These are phyloP conservation scores for Vitis riparia DNA, from an alignment of 164 flowering plant species.

Conservation along the genomic window DNA sequence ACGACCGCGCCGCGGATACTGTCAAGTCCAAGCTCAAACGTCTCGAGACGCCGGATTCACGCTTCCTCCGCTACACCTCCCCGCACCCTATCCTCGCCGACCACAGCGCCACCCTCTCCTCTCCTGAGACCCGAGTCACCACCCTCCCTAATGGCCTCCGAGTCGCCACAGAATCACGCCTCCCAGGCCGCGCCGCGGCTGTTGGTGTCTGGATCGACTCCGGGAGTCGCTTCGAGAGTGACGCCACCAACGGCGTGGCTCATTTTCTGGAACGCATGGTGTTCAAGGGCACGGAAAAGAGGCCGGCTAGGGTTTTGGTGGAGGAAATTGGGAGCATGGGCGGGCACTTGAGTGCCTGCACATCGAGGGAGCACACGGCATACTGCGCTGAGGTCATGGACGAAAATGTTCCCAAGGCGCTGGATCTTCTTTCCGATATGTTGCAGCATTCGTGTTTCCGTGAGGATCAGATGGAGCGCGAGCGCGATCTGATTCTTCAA, in stretches of 20 bases:
- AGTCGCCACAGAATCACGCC: conserved; percentile 71
- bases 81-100: conserved; percentile 46
- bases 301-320: conserved; percentile 56
- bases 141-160: conserved; percentile 74
- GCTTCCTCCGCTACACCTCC: conserved; percentile 52
- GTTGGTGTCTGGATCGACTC: conserved; percentile 91
- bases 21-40: conserved; percentile 45
- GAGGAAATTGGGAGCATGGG: conserved; percentile 91
- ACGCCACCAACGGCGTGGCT: conserved; percentile 79
- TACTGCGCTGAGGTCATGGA: conserved; percentile 74
- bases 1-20: conserved; percentile 52
- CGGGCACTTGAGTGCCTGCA: conserved; percentile 81
- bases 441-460: conserved; percentile 74
- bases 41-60: conserved; percentile 50
- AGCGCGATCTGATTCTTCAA: conserved; percentile 70
- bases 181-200: conserved; percentile 57
- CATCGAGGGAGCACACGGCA: conserved; percentile 86
- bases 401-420: conserved; percentile 53
- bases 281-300: conserved; percentile 71
- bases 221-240: conserved; percentile 79
- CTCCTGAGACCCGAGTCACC: conserved; percentile 61
- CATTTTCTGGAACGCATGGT: conserved; percentile 89
- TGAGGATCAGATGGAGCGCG: conserved; percentile 46
- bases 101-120: conserved; percentile 47
- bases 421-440: conserved; percentile 72